phyloP scores from a whole-genome alignment of 352 stramenopile species.

The Blastocystis sp. region DNA sequence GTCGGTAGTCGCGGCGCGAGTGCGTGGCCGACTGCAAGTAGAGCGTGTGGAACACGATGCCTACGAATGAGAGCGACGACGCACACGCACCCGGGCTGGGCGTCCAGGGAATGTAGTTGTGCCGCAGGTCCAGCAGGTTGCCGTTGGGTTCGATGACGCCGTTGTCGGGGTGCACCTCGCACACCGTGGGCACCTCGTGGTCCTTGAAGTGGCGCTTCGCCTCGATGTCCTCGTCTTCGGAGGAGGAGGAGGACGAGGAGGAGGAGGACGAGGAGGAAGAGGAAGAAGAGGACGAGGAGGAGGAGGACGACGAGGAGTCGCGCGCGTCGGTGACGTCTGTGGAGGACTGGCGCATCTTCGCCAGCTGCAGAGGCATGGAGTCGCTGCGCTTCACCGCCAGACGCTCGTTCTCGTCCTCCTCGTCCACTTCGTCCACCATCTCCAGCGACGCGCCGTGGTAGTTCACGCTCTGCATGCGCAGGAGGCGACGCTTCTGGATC shows the following conservation, averaged over 20 bases:
- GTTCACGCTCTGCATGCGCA: neutral
- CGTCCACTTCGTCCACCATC: neutral
- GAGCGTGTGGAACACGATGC: slow-evolving; percentile 44
- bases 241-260: slow-evolving; percentile 43
- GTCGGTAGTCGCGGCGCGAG: slow-evolving; percentile 26
- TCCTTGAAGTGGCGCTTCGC: slow-evolving; percentile 9
- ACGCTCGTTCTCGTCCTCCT: too few relatives aligned
- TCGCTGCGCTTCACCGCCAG: neutral
- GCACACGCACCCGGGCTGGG: neutral
- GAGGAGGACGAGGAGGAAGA: slow-evolving; percentile 40
- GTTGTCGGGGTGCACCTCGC: slow-evolving; percentile 57
- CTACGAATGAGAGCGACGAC: neutral
- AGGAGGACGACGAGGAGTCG: slow-evolving; percentile 3
- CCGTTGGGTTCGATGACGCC: slow-evolving; percentile 50
- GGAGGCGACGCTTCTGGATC: slow-evolving; percentile 60
- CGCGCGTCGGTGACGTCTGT: neutral
- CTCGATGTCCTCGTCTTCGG: neutral
- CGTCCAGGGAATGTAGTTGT: slow-evolving; percentile 45
- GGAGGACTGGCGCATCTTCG: neutral
- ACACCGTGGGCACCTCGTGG: slow-evolving; percentile 40
- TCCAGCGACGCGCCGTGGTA: neutral
- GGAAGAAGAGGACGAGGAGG: neutral
- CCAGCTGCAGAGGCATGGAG: neutral
- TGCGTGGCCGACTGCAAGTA: neutral
- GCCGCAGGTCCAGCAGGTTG: slow-evolving; percentile 22